Percentiles rank a stretch among this genome's conserved stretches.
phyloP scores from a whole-genome alignment of 106 monocot genomes.

The Allium sativum region DNA sequence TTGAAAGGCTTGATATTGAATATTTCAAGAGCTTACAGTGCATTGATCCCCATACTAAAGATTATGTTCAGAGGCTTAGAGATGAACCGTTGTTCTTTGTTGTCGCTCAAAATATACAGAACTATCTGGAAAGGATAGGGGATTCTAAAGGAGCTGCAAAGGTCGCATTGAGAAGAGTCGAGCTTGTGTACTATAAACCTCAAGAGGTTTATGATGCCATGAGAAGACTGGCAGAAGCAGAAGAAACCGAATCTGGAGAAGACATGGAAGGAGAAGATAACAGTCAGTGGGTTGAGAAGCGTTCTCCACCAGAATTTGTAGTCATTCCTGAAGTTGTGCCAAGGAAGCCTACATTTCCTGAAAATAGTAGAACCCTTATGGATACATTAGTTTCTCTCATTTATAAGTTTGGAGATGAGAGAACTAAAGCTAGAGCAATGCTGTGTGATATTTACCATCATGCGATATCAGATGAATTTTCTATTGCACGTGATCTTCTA shows the following conservation, averaged over 20 bases:
- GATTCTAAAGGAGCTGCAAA: constrained; percentile 73
- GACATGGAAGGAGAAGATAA: constrained; percentile 25
- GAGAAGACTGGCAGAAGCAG: constrained; percentile 67
- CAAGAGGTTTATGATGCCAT: constrained; percentile 96
- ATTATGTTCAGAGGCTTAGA: constrained; percentile 81
- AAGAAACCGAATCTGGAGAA: constrained; percentile 10
- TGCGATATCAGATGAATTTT: constrained; percentile 79
- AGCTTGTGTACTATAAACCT: constrained; percentile 89
- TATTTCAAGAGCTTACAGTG: constrained; percentile 91
- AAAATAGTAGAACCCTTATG: constrained; percentile 73
- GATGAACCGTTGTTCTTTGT: constrained; percentile 86
- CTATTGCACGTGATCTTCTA: constrained; percentile 72
- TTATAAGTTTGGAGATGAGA: constrained; percentile 86
- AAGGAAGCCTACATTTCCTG: constrained; percentile 74
- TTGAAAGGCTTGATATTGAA: constrained; percentile 81
- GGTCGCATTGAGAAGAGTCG: constrained; percentile 69
- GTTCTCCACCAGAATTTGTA: constrained; percentile 52
- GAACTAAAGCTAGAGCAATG: constrained; percentile 98
- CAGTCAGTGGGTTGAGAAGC: constrained; percentile 23
- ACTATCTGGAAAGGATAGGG: constrained; percentile 58
- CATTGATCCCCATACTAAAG: constrained; percentile 85
- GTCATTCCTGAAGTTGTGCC: constrained; percentile 68
- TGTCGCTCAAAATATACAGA: constrained; percentile 79
- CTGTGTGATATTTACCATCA: constrained; percentile 99
- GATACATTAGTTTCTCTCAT: constrained; percentile 71